Evolutionary conservation across 176 grass and related monocot species (phyloP).

Genomic region (Thalia dealbata): DNA sequence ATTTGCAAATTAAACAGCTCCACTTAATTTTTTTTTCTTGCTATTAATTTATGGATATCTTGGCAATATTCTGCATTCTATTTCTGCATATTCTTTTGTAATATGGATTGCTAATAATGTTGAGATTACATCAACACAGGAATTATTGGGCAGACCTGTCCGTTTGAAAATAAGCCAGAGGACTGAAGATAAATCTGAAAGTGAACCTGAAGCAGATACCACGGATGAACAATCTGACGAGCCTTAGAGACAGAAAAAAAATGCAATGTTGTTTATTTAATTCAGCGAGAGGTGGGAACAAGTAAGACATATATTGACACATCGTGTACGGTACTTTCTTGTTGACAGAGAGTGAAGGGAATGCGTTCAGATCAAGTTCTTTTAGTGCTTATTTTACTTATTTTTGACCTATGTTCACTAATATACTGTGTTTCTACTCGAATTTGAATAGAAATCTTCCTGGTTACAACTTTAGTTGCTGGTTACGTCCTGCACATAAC

Average conservation of each 20-base stretch:
- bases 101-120: too few relatives aligned
- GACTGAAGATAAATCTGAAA: slow-evolving; percentile 33
- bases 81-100: too few relatives aligned
- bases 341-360: neutral
- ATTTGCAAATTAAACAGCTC: neutral
- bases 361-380: neutral
- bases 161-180: slow-evolving; percentile 41
- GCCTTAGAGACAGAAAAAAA: slow-evolving; percentile 17
- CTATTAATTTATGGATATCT: neutral
- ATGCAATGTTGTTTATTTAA: neutral
- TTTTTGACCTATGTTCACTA: neutral
- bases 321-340: neutral
- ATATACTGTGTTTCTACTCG: neutral
- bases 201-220: slow-evolving; percentile 4
- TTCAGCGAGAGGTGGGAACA: neutral
- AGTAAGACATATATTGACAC: neutral
- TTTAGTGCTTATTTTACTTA: neutral
- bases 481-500: too few relatives aligned
- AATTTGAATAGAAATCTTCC: neutral
- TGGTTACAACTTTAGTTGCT: too few relatives aligned
- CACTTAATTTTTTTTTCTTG: neutral
- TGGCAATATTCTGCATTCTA: neutral
- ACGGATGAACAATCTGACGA: slow-evolving; percentile 26
- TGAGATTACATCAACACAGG: slow-evolving; percentile 20
- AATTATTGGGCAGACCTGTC: slow-evolving; percentile 72